Percentiles rank a stretch among this genome's conserved stretches.
Evolutionary conservation across 225 moss, liverwort and hornwort species (phyloP).

Genomic region (Marchantia polymorpha): DNA sequence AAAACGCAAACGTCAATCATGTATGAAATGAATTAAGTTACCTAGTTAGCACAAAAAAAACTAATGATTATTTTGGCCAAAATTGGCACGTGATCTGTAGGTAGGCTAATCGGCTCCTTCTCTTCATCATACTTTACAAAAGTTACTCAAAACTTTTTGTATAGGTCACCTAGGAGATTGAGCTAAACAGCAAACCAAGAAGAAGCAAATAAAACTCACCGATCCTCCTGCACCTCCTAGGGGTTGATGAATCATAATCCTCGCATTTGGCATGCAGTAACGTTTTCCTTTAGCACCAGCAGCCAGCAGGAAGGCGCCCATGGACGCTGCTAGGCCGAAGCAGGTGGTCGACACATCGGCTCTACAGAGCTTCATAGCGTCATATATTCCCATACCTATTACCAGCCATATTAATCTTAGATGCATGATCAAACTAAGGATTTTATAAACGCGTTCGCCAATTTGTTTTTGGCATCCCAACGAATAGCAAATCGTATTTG

Average conservation of each 20-base stretch:
- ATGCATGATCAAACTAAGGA: background rate
- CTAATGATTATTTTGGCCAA: too few species aligned
- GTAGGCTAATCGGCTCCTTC: too few species aligned
- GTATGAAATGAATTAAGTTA: background rate
- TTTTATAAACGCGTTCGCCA: background rate
- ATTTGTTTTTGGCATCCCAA: background rate
- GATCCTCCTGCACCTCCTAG: slow-evolving; percentile 84
- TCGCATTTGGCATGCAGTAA: slow-evolving; percentile 93
- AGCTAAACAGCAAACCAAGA: too few species aligned
- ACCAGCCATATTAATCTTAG: background rate
- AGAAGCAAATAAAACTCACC: slow-evolving; percentile 24
- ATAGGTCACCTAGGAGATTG: too few species aligned
- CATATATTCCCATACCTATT: slow-evolving; percentile 97
- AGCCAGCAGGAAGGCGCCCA: slow-evolving; percentile 91
- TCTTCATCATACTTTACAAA: too few species aligned
- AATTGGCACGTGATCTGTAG: too few species aligned
- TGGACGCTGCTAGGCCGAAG: slow-evolving; percentile 91
- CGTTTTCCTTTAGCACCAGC: slow-evolving; percentile 89
- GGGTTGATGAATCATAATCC: slow-evolving; percentile 98
- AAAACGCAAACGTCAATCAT: background rate
- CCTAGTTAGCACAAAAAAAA: too few species aligned
- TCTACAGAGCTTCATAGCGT: slow-evolving; percentile 97
- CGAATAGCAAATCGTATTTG: background rate
- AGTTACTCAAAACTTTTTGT: too few species aligned
- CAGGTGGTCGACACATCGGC: slow-evolving; percentile 94